Evolutionary conservation across 768 basidiomycete genomes (phyloP).

Genomic region (Omphalotus guepiniiformis): DNA sequence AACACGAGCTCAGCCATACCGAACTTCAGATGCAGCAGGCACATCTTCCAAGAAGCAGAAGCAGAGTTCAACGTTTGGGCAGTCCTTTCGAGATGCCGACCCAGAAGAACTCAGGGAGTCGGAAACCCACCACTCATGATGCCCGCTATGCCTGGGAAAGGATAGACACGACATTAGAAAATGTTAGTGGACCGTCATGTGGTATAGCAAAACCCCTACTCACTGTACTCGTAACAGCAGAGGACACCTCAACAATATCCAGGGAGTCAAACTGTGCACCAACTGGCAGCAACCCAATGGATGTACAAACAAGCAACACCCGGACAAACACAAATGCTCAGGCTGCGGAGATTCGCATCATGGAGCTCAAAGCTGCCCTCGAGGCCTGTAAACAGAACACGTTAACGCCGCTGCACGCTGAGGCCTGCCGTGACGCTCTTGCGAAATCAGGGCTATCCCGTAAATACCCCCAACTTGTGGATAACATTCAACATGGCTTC

Average conservation of each 20-base stretch:
- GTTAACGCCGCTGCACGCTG: constrained; percentile 25
- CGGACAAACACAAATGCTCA: constrained; percentile 33
- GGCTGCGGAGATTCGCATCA: constrained; percentile 34
- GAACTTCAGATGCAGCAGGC: no score
- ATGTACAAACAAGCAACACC: constrained; percentile 22
- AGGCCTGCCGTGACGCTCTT: constrained; percentile 26
- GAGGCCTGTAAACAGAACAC: constrained; percentile 23
- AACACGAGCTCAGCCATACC: no score
- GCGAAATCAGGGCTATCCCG: constrained; percentile 10
- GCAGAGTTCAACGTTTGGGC: no score
- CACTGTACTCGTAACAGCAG: constrained; percentile 14
- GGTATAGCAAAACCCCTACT: constrained; percentile 17
- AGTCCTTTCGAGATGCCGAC: not conserved
- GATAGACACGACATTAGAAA: constrained; percentile 19
- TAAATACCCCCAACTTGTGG: constrained; percentile 23
- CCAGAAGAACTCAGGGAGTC: no score
- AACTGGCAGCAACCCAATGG: constrained; percentile 27
- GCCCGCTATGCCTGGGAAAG: constrained; percentile 27
- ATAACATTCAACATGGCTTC: constrained; percentile 10
- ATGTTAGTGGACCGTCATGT: constrained; percentile 16
- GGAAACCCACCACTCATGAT: not conserved
- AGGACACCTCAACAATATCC: constrained; percentile 16
- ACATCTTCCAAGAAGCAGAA: no score
- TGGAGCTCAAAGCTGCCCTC: constrained; percentile 37
- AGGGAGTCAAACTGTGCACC: constrained; percentile 25